Evolutionary conservation across 192 early-diverging fungal genomes (phyloP).

Genomic region (Backusella liffmaniae): DNA sequence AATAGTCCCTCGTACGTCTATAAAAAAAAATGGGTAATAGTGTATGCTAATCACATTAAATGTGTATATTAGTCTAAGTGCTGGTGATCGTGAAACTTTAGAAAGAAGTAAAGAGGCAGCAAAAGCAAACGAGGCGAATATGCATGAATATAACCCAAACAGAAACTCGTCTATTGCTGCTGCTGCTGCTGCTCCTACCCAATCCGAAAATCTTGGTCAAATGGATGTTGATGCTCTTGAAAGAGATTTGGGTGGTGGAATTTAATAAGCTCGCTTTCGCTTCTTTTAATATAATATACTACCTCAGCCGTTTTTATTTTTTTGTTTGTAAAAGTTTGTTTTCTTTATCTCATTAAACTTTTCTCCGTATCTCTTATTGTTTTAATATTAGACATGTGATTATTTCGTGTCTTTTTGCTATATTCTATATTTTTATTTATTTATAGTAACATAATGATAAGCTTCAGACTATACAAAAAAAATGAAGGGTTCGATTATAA

Average conservation of each 20-base stretch:
- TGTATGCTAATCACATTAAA: too few relatives aligned
- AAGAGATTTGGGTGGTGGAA: slow-evolving; percentile 37
- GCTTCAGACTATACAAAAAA: not conserved
- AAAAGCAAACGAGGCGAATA: not conserved
- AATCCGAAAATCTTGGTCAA: slow-evolving; percentile 6
- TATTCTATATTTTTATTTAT: not conserved
- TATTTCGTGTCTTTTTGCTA: not conserved
- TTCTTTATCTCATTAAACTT: not conserved
- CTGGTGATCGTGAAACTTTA: slow-evolving; percentile 38
- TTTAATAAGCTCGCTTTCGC: slow-evolving; percentile 2
- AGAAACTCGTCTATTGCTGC: slow-evolving; percentile 17
- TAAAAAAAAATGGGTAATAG: too few relatives aligned
- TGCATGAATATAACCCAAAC: not conserved
- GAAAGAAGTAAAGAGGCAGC: slow-evolving; percentile 29
- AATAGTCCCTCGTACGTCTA: too few relatives aligned
- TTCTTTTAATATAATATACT: not conserved
- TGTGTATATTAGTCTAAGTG: not conserved
- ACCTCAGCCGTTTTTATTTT: not conserved
- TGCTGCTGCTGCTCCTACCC: slow-evolving; percentile 13
- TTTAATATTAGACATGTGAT: not conserved
- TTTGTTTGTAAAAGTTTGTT: not conserved
- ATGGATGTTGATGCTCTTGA: slow-evolving; percentile 40
- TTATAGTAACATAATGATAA: not conserved
- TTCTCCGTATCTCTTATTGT: not conserved
- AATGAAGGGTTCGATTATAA: not conserved